Evolutionary conservation across 345 rosid genomes (phyloP).

Genomic region (Brassica incana): DNA sequence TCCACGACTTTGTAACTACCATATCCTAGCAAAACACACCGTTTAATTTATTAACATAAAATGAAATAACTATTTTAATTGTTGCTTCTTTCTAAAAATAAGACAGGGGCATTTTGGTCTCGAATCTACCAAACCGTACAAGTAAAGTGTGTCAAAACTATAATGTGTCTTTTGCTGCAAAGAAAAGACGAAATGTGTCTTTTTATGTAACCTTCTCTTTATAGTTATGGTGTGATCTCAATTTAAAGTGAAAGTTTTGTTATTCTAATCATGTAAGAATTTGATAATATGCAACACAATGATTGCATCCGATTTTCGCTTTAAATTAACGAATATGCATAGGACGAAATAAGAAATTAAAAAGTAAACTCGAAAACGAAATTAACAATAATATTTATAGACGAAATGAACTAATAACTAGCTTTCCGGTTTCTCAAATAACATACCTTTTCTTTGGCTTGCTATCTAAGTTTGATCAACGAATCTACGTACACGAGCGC

Average conservation of each 20-base stretch:
- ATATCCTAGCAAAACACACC: too few species aligned
- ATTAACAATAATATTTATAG: constrained; percentile 1
- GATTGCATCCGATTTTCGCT: constrained; percentile 33
- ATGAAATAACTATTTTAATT: too few species aligned
- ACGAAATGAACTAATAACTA: constrained; percentile 10
- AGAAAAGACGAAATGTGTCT: too few species aligned
- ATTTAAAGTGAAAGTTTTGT: constrained; percentile 30
- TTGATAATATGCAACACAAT: constrained; percentile 29
- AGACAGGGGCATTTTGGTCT: too few species aligned
- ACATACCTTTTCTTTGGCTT: not conserved
- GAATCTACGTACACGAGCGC: constrained; percentile 25
- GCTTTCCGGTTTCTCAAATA: constrained; percentile 12
- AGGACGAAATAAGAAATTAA: constrained; percentile 3
- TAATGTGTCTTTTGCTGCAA: too few species aligned
- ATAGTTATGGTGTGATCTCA: constrained; percentile 2
- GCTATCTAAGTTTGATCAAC: constrained; percentile 2
- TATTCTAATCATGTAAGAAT: constrained; percentile 29
- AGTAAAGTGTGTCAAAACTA: too few species aligned
- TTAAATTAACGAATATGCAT: constrained; percentile 24
- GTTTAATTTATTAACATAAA: too few species aligned
- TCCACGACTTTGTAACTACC: too few species aligned
- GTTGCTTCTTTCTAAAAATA: too few species aligned
- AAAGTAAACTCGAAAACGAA: constrained; percentile 27
- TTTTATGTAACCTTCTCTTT: too few species aligned
- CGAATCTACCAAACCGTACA: too few species aligned